Evolutionary conservation across 1,139 yeast species (phyloP).

Genomic region (Debaryomyces sp.): DNA sequence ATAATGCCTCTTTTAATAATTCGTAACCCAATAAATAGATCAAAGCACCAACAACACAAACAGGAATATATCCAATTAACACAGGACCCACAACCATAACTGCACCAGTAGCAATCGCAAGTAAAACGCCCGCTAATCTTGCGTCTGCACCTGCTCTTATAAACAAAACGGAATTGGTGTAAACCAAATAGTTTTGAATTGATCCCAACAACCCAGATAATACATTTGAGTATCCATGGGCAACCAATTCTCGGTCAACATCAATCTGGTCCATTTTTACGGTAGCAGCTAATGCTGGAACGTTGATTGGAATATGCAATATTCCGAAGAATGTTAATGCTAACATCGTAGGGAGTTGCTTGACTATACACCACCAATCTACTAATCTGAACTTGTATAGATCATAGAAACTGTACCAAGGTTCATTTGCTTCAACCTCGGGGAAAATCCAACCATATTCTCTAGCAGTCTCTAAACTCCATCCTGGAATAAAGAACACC

Average conservation of each 20-base stretch:
- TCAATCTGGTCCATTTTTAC: conserved; percentile 84
- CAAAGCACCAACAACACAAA: conserved; percentile 91
- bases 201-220: conserved; percentile 84
- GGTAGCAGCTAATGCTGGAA: conserved; percentile 94
- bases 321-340: conserved; percentile 96
- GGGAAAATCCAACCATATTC: conserved; percentile 83
- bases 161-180: conserved; percentile 89
- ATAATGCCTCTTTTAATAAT: conserved; percentile 78
- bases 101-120: conserved; percentile 77
- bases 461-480: conserved; percentile 65
- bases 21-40: conserved; percentile 91
- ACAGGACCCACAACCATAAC: conserved; percentile 90
- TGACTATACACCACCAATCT: conserved; percentile 68
- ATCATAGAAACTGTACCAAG: conserved; percentile 87
- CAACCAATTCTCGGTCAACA: conserved; percentile 89
- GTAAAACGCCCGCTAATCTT: conserved; percentile 80
- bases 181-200: conserved; percentile 90
- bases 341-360: conserved; percentile 87
- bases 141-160: conserved; percentile 95
- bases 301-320: conserved; percentile 94
- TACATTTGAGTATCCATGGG: conserved; percentile 93
- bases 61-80: conserved; percentile 91
- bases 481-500: conserved; percentile 64
- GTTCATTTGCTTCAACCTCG: conserved; percentile 65
- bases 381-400: conserved; percentile 71